Evolutionary conservation across 441 rosid genomes (phyloP).

Genomic region (Metrosideros polymorpha): DNA sequence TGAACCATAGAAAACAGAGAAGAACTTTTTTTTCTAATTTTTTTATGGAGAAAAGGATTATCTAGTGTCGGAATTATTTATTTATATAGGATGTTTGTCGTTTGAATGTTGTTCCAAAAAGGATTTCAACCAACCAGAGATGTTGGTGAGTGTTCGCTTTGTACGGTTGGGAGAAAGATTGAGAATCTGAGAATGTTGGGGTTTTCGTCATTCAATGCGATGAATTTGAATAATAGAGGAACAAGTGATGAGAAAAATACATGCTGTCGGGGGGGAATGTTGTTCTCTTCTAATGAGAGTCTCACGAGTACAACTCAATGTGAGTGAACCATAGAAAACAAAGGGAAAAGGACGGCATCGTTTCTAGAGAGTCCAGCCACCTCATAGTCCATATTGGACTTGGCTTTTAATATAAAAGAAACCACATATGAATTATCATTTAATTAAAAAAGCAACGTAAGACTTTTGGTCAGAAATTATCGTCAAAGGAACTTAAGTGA

Average conservation of each 20-base stretch:
- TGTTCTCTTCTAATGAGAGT: background rate
- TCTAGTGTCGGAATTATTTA: too few species aligned
- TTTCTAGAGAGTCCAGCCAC: background rate
- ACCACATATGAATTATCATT: too few species aligned
- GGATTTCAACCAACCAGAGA: background rate
- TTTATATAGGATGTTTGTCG: background rate
- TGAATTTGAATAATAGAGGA: background rate
- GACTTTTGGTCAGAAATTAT: background rate
- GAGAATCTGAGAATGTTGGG: background rate
- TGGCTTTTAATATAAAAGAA: too few species aligned
- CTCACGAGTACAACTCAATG: background rate
- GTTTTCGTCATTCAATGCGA: background rate
- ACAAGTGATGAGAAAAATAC: background rate
- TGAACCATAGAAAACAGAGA: background rate
- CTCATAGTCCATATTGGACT: too few species aligned
- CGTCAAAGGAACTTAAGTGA: fast-evolving
- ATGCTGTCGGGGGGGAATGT: background rate
- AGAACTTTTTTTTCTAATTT: background rate
- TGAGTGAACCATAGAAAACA: background rate
- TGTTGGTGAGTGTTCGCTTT: too few species aligned
- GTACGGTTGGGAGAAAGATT: background rate
- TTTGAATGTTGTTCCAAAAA: background rate
- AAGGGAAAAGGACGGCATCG: background rate
- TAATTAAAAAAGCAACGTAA: too few species aligned
- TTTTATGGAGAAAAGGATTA: background rate